Evolutionary conservation across 257 asterid species (phyloP), one percentile per base, ranked within the genome.

Genomic region (Parsonsia alboflavescens): DNA sequence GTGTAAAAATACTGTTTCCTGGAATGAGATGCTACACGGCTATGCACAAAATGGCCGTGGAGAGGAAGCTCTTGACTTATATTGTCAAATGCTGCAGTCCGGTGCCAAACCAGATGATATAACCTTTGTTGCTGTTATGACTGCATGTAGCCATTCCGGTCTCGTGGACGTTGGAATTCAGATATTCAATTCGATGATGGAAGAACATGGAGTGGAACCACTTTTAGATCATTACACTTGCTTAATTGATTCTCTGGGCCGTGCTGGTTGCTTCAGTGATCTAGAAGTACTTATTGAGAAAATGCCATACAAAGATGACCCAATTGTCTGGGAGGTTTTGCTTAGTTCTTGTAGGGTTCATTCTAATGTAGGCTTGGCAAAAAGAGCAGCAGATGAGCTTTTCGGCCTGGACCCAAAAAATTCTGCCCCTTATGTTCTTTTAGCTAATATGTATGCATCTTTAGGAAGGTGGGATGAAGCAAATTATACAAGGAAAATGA

Each of bases 121-220:
- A 81, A 91, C 95, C 16, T 84, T 89, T 33, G 78, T 90, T 19
- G 88, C 89, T 36, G 88, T 87, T 61, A 80, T 90, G 71, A 86
- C 91, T 12, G 95, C 95, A 10, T 90, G 96, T 78, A 90, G 92
- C 69, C 93, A 87, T 81, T 84, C 93, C 28, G 92, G 96, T 72
- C 77, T 89, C 76, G 91, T 87, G 10, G 95, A 90, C 73, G 54
- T 73, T 7, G 93, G 88, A 54, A 70, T 87, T 64, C 79, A 69
- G 26, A 71, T 87, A 72, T 86, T 90, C 83, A 65, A 80, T 45
- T 77, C 88, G 16, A 90, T 90, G 93, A 77, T 74, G 76, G 44
- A 76, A 64, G 86, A 79, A 50, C 74, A 85, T 71, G 88, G 83
- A 26, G 64, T 89, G 15, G 85, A 81, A 81, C 88, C 93, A 28